Conservation (phyloP, 2,329 filamentous ascomycete genomes). For the Aspergillus piperis region DNA sequence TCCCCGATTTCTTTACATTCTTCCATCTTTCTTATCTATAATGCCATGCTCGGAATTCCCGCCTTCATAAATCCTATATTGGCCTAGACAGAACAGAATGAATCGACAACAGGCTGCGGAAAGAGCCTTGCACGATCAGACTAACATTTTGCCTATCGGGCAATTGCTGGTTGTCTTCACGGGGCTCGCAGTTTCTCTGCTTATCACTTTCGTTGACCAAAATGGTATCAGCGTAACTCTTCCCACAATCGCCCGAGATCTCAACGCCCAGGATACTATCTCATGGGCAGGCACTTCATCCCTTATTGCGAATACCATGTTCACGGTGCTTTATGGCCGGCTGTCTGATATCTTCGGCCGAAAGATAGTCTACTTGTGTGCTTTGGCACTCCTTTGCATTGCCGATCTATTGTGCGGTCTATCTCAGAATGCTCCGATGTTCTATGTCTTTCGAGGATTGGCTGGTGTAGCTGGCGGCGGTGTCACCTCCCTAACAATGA, state of each 20-base stretch:
- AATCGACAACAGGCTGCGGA: slow-evolving; percentile 44
- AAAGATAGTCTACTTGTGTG: slow-evolving; percentile 59
- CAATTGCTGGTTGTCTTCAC: slow-evolving; percentile 52
- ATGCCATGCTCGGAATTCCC: background rate
- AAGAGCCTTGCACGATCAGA: slow-evolving; percentile 56
- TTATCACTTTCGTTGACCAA: slow-evolving; percentile 60
- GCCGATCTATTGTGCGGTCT: slow-evolving; percentile 63
- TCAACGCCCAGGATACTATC: slow-evolving; percentile 50
- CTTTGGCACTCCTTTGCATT: slow-evolving; percentile 55
- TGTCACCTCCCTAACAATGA: slow-evolving; percentile 61
- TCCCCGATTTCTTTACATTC: background rate
- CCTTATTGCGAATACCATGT: slow-evolving; percentile 65
- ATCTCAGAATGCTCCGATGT: slow-evolving; percentile 56
- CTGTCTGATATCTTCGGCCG: slow-evolving; percentile 63
- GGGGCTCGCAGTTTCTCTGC: slow-evolving; percentile 54
- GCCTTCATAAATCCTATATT: background rate
- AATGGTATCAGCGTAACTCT: slow-evolving; percentile 58
- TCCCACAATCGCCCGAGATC: slow-evolving; percentile 54
- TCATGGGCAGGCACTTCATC: slow-evolving; percentile 75
- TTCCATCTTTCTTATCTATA: background rate
- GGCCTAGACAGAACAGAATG: slow-evolving; percentile 24
- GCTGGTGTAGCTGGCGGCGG: slow-evolving; percentile 65
- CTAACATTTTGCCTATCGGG: slow-evolving; percentile 56
- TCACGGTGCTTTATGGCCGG: slow-evolving; percentile 65
- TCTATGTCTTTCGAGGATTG: slow-evolving; percentile 63